Conservation (phyloP, 1,139 yeast genomes). For the Yamadazyma triangularis region DNA sequence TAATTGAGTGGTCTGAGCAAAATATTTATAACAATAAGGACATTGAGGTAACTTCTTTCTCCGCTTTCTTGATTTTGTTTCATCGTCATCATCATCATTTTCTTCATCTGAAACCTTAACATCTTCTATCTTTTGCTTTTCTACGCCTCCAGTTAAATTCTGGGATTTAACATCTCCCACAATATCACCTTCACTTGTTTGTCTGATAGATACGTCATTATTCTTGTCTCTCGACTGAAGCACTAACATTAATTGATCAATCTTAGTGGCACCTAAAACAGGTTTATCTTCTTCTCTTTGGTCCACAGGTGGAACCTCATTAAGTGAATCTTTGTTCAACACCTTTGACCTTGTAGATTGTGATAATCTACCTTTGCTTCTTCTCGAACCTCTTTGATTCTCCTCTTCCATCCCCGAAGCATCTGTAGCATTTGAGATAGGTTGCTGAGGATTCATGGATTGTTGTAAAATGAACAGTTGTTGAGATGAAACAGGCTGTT, state of each 20-base stretch:
- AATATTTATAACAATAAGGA: conserved; percentile 62
- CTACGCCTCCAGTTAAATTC: conserved; percentile 79
- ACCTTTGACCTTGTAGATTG: conserved; percentile 4
- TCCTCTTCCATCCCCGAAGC: neutral
- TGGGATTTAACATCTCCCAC: conserved; percentile 26
- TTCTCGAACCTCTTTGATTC: neutral
- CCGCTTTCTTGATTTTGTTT: conserved; percentile 17
- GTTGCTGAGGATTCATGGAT: neutral
- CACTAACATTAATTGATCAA: conserved; percentile 84
- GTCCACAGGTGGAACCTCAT: conserved; percentile 6
- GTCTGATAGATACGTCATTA: conserved; percentile 49
- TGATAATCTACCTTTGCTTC: conserved; percentile 7
- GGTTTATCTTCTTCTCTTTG: conserved; percentile 43
- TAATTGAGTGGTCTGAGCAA: conserved; percentile 72
- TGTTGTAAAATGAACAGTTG: neutral
- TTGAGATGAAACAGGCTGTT: neutral
- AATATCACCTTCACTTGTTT: conserved; percentile 59
- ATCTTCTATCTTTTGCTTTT: conserved; percentile 42
- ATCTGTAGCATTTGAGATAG: neutral
- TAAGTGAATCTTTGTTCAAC: conserved; percentile 2
- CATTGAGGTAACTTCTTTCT: conserved; percentile 58
- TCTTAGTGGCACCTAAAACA: conserved; percentile 77
- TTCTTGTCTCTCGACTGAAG: conserved; percentile 85
- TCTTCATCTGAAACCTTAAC: conserved; percentile 13
- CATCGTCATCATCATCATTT: conserved; percentile 17